Percentiles rank a stretch among this genome's conserved stretches.
phyloP scores from a whole-genome alignment of 768 basidiomycete genomes.

The Podaxis pistillaris region DNA sequence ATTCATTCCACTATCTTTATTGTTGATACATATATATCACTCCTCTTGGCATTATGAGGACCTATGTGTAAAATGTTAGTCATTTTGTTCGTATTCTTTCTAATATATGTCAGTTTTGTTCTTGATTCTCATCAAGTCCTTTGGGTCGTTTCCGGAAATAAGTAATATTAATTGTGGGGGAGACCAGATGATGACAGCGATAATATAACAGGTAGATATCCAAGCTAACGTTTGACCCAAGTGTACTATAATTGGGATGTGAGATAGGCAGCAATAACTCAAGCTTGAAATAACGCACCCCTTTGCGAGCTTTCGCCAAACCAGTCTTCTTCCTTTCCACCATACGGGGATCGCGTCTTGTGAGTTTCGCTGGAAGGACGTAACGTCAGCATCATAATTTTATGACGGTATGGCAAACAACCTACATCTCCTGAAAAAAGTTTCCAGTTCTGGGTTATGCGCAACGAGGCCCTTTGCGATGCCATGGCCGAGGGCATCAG shows the following conservation, averaged over 20 bases:
- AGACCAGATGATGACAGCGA: constrained; percentile 10
- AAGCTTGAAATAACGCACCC: constrained; percentile 49
- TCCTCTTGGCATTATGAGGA: constrained; percentile 14
- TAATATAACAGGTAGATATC: constrained; percentile 11
- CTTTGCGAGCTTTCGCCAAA: constrained; percentile 86
- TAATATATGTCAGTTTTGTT: constrained; percentile 16
- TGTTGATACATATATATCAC: constrained; percentile 16
- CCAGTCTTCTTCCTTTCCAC: constrained; percentile 99
- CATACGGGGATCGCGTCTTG: constrained; percentile 93
- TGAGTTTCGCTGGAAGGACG: constrained; percentile 63
- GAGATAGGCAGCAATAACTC: neutral
- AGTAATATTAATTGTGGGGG: constrained; percentile 13
- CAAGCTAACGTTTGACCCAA: constrained; percentile 90
- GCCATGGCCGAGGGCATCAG: constrained; percentile 80
- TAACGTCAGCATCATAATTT: constrained; percentile 12
- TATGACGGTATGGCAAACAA: constrained; percentile 2
- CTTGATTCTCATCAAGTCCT: neutral
- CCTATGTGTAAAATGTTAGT: constrained; percentile 12
- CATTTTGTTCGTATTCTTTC: neutral
- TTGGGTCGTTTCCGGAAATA: constrained; percentile 12
- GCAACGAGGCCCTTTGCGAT: constrained; percentile 73
- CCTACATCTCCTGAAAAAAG: constrained; percentile 73
- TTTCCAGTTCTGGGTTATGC: constrained; percentile 64
- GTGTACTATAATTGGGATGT: constrained; percentile 54
- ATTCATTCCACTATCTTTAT: constrained; percentile 14